Evolutionary conservation across 2,329 filamentous ascomycete species (phyloP).

Genomic region (Colletotrichum noveboracense): DNA sequence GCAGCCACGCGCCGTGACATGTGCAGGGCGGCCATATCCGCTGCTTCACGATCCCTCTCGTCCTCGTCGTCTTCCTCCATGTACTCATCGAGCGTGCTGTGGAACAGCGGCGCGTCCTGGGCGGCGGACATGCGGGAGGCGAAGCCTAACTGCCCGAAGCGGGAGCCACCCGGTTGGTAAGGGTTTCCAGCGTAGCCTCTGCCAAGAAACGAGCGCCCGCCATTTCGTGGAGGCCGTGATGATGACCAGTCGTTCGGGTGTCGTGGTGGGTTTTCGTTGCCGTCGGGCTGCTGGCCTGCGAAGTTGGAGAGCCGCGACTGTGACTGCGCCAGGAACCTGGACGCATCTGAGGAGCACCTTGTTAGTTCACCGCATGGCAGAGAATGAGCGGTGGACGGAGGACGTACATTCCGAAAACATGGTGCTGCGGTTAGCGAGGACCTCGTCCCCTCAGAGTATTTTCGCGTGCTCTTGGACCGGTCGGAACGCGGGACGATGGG

Average conservation of each 20-base stretch:
- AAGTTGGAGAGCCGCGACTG: conserved; percentile 86
- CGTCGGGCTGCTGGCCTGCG: conserved; percentile 63
- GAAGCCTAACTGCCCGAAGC: conserved; percentile 76
- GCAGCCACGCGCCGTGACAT: conserved; percentile 88
- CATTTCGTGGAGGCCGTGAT: conserved; percentile 34
- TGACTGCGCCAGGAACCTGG: conserved; percentile 93
- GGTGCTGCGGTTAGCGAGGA: conserved; percentile 24
- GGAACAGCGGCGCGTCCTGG: conserved; percentile 91
- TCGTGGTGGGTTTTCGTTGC: conserved; percentile 39
- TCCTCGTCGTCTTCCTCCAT: conserved; percentile 92
- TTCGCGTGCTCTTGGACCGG: not conserved
- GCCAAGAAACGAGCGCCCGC: conserved; percentile 48
- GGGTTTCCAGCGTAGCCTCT: conserved; percentile 70
- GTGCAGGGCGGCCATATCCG: conserved; percentile 93
- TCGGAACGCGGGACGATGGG: conserved; percentile 7
- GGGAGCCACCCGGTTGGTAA: conserved; percentile 72
- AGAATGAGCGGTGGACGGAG: not conserved
- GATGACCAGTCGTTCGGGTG: conserved; percentile 40
- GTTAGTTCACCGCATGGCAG: conserved; percentile 6
- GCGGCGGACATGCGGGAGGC: conserved; percentile 74
- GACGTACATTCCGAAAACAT: conserved; percentile 82
- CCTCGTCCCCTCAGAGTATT: conserved; percentile 17
- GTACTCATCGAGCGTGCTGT: conserved; percentile 88
- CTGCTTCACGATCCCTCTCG: conserved; percentile 87
- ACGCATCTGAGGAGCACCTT: conserved; percentile 74